phyloP scores from a whole-genome alignment of 208 protist genomes.

The Leishmania braziliensis region DNA sequence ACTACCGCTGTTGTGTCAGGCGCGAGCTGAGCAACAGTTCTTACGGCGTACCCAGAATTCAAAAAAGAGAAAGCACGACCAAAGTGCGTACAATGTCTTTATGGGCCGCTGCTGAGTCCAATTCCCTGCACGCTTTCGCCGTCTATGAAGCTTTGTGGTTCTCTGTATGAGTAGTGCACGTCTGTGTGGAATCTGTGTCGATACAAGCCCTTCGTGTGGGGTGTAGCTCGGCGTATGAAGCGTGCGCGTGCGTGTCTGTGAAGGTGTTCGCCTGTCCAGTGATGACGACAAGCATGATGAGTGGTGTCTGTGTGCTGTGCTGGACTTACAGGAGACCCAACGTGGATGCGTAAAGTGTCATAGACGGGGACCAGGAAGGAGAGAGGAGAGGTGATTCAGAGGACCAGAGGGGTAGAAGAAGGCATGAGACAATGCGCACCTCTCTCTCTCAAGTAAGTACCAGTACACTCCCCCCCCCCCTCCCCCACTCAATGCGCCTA shows the following conservation, averaged over 20 bases:
- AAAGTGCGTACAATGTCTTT: background rate
- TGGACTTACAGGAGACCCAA: background rate
- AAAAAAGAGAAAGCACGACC: too few relatives aligned
- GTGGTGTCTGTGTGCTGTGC: background rate
- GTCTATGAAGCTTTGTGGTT: background rate
- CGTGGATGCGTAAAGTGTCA: background rate
- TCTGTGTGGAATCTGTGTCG: background rate
- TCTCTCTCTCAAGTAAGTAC: background rate
- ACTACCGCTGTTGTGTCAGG: background rate
- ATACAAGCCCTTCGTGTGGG: background rate
- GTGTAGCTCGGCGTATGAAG: slow-evolving; percentile 5
- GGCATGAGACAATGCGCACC: background rate
- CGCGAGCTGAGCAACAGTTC: background rate
- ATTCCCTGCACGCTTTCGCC: background rate
- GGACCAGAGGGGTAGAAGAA: background rate
- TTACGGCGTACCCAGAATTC: background rate
- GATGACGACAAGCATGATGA: background rate
- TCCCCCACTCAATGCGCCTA: background rate
- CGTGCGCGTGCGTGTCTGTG: slow-evolving; percentile 4
- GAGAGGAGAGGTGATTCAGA: background rate
- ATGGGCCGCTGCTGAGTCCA: background rate
- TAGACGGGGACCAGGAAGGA: background rate
- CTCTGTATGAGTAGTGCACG: background rate
- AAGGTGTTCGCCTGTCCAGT: slow-evolving; percentile 4
- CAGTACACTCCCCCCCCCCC: background rate